Evolutionary conservation across 2,329 filamentous ascomycete genomes (phyloP), one percentile per base, ranked within the genome.

Genomic region (Penicillium glabrum): DNA sequence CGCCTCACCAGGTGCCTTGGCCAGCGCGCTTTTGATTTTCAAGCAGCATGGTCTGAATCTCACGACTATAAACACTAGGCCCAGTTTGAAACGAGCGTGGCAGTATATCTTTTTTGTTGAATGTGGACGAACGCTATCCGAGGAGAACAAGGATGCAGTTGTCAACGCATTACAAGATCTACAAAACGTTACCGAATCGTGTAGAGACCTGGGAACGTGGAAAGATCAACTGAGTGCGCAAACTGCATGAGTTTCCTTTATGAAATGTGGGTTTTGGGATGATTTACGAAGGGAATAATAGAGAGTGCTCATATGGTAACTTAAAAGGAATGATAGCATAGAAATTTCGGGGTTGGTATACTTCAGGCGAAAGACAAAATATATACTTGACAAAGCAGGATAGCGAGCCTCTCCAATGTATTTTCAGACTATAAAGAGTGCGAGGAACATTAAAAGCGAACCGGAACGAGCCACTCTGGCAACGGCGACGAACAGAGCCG

Each of bases 41-140:
- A 86, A 87, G 61, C 79, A 79, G 8, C 82, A 85, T 63, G 82
- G 83, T 5, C 80, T 97, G 56, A 96, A 97, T 71, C 78, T 98
- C 64, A 97, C 93, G 29, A 93, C 89, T 72, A 96, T 98, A 74
- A 93, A 92, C 71, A 92, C 90, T 63, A 79, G 93, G 61, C 93
- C 93, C 5, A 92, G 90, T 67, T 83, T 89, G 54, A 79, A 83
- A 39, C 77, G 80, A 64, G 86, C 89, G 21, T 98, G 96, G 85
- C 87, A 96, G 72, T 98, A 98, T 76, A 84, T 97, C 37, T 97
- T 98, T 77, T 93, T 98, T 70, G 87, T 97, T 29, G 93, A 98
- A 79, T 92, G 96, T 67, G 84, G 89, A 71, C 88, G 89, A 14
- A 57, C 61, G n/a, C 59, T 63, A 7, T 66, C 66, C 11, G 59